Conservation (phyloP, 805 yeast species). For the Osmozyma mogii region DNA sequence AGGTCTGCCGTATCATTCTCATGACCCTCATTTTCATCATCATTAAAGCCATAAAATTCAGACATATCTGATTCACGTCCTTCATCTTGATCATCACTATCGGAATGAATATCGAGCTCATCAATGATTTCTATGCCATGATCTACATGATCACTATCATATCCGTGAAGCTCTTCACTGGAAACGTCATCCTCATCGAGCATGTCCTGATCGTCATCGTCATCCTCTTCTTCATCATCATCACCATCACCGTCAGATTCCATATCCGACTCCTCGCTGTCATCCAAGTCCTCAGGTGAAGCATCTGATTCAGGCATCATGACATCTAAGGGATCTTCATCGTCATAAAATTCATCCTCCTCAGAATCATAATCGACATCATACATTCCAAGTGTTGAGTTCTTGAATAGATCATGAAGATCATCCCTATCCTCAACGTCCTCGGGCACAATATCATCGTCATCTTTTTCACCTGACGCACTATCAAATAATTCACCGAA, state of each 20-base stretch:
- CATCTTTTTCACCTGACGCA: conserved; percentile 45
- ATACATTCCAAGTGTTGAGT: conserved; percentile 91
- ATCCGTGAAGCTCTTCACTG: conserved; percentile 10
- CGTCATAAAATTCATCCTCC: conserved; percentile 39
- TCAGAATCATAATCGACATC: conserved; percentile 70
- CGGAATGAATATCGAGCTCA: conserved; percentile 22
- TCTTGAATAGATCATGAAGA: conserved; percentile 73
- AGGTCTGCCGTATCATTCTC: conserved; percentile 5
- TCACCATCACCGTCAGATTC: conserved; percentile 3
- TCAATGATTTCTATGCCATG: conserved; percentile 31
- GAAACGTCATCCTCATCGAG: too few species aligned
- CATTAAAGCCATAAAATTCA: conserved; percentile 16
- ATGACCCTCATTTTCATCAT: conserved; percentile 10
- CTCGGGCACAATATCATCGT: conserved; percentile 24
- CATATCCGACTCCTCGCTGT: conserved; percentile 10
- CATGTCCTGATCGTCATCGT: conserved; percentile 14
- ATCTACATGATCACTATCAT: conserved; percentile 17
- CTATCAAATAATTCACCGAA: conserved; percentile 50
- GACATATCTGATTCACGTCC: conserved; percentile 22
- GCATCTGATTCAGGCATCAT: conserved; percentile 29
- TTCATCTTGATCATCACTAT: conserved; percentile 24
- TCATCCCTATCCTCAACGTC: conserved; percentile 65
- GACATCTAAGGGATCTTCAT: conserved; percentile 31
- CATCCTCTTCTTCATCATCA: conserved; percentile 10
- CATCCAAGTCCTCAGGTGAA: conserved; percentile 17